phyloP scores from a whole-genome alignment of 176 grass and related monocot genomes.

The Puccinellia tenuiflora region DNA sequence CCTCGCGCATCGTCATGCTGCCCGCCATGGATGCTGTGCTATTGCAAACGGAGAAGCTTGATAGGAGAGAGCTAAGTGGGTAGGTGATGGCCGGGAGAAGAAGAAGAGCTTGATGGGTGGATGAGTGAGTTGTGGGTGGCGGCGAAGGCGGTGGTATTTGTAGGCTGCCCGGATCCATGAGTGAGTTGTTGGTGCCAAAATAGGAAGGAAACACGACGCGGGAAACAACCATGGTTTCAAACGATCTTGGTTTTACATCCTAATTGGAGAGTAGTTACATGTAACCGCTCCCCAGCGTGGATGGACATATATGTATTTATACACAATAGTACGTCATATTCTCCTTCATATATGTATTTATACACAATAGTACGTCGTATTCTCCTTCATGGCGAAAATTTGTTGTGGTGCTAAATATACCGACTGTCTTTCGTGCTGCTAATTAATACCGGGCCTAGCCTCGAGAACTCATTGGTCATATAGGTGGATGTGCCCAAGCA shows the following conservation, averaged over 20 bases:
- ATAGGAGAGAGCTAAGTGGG: not conserved
- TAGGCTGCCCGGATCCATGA: not conserved
- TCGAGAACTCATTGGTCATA: too few relatives aligned
- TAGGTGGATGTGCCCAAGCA: too few relatives aligned
- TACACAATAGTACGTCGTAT: too few relatives aligned
- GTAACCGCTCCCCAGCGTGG: too few relatives aligned
- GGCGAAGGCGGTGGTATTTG: not conserved
- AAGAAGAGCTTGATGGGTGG: not conserved
- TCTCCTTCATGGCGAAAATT: too few relatives aligned
- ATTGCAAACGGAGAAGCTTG: not conserved
- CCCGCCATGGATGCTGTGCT: not conserved
- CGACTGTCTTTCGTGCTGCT: too few relatives aligned
- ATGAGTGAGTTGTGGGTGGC: not conserved
- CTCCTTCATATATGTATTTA: too few relatives aligned
- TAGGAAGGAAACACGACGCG: not conserved
- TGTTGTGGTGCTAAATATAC: too few relatives aligned
- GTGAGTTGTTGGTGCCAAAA: not conserved
- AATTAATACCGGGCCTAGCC: too few relatives aligned
- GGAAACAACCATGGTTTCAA: constrained; percentile 9
- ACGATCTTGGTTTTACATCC: not conserved
- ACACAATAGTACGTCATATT: too few relatives aligned
- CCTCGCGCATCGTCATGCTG: constrained; percentile 29
- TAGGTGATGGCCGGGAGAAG: not conserved
- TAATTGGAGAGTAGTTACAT: not conserved
- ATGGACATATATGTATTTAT: too few relatives aligned